phyloP scores from a whole-genome alignment of 768 basidiomycete genomes.

The Galerina sulciceps region DNA sequence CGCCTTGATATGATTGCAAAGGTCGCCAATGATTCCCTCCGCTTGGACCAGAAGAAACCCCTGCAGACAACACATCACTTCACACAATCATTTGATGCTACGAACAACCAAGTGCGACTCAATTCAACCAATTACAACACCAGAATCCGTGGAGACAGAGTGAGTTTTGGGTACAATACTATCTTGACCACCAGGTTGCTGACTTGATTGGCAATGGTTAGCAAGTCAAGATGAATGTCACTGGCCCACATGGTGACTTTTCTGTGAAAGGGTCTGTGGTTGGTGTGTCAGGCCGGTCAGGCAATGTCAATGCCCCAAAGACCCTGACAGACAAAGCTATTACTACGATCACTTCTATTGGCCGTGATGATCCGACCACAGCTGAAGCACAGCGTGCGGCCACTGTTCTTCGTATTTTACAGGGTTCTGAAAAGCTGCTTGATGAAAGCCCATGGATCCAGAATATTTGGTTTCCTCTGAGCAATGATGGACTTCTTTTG shows the following conservation, averaged over 20 bases:
- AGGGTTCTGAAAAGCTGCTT: conserved; percentile 39
- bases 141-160: conserved; percentile 39
- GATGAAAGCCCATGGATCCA: conserved; percentile 50
- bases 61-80: conserved; percentile 46
- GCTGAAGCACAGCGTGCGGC: conserved; percentile 56
- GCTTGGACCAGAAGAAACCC: conserved; percentile 54
- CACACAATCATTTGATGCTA: conserved; percentile 15
- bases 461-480: conserved; percentile 49
- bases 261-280: conserved; percentile 44
- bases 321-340: conserved; percentile 35
- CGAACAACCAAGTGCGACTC: conserved; percentile 23
- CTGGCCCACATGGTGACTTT: conserved; percentile 37
- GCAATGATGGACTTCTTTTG: conserved; percentile 26
- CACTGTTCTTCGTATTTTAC: conserved; percentile 45
- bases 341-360: conserved; percentile 49
- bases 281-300: conserved; percentile 44
- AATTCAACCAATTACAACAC: conserved; percentile 44
- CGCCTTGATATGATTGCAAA: conserved; percentile 48
- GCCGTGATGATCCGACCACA: conserved; percentile 57
- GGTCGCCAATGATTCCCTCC: conserved; percentile 46
- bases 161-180: conserved; percentile 21
- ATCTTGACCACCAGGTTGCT: neutral
- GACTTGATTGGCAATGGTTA: conserved; percentile 6
- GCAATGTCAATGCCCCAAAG: conserved; percentile 27
- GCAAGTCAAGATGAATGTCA: conserved; percentile 33